Percentiles rank a stretch among this genome's conserved stretches.
These are phyloP conservation scores for Globisporangium ultimum DNA, from an alignment of 352 stramenopile genomes.

Conservation along the genomic window DNA sequence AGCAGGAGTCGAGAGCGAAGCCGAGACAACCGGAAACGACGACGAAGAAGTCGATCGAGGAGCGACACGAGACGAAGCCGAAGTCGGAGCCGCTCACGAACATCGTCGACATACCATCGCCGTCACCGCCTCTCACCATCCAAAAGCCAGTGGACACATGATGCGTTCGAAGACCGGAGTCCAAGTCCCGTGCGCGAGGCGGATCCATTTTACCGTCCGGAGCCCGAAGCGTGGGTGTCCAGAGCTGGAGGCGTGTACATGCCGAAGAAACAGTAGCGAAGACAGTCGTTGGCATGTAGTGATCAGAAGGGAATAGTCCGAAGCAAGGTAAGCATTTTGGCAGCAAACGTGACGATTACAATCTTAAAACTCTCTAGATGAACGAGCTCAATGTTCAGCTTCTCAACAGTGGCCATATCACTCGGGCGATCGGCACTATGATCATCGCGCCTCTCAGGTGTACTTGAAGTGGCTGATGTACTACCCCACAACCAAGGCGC, in stretches of 20 bases:
- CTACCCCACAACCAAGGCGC: too few relatives aligned
- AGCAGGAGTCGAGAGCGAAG: slow-evolving; percentile 9
- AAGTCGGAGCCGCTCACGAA: slow-evolving; percentile 16
- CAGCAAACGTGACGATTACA: too few relatives aligned
- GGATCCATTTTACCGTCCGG: slow-evolving; percentile 64
- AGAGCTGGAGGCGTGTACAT: slow-evolving; percentile 78
- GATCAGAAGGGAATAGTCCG: too few relatives aligned
- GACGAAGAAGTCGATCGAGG: slow-evolving; percentile 6
- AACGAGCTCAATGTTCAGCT: too few relatives aligned
- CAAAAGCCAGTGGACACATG: slow-evolving; percentile 60
- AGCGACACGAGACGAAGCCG: slow-evolving; percentile 21
- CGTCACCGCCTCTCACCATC: slow-evolving; percentile 23
- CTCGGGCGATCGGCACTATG: too few relatives aligned
- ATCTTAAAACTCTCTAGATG: too few relatives aligned
- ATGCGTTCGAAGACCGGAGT: slow-evolving; percentile 68
- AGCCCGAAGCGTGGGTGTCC: slow-evolving; percentile 72
- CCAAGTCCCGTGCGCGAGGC: slow-evolving; percentile 59
- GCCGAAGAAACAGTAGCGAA: slow-evolving; percentile 25
- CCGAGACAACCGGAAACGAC: background rate
- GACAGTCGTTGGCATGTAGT: too few relatives aligned
- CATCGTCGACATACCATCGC: slow-evolving; percentile 7
- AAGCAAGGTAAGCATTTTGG: too few relatives aligned
- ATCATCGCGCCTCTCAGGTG: too few relatives aligned
- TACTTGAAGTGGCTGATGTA: too few relatives aligned
- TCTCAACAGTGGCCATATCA: too few relatives aligned